phyloP scores from a whole-genome alignment of 1,284 basidiomycete genomes.

The Puccinia coronata region DNA sequence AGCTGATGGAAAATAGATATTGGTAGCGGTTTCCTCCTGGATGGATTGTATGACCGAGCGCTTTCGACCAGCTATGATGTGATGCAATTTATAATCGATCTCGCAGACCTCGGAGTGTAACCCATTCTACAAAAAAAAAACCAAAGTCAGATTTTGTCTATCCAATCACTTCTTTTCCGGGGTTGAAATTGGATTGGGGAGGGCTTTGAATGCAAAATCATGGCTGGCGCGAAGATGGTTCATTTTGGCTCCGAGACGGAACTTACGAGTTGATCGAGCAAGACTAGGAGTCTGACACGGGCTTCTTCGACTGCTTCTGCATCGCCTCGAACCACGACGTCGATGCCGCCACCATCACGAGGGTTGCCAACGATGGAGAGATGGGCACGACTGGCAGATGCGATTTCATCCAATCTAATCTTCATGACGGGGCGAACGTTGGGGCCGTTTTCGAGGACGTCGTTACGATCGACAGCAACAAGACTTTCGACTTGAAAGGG shows the following conservation, averaged over 20 bases:
- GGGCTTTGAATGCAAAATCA: too few relatives aligned
- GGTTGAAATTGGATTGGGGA: too few relatives aligned
- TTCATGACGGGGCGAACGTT: conserved; percentile 82
- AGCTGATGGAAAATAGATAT: conserved; percentile 90
- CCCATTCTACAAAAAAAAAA: conserved; percentile 66
- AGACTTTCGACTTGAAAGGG: conserved; percentile 77
- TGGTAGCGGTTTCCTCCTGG: conserved; percentile 95
- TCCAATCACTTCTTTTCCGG: neutral
- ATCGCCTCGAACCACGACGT: conserved; percentile 80
- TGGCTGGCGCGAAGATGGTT: neutral
- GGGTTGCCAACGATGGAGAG: conserved; percentile 69
- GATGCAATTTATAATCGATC: conserved; percentile 91
- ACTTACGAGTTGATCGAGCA: conserved; percentile 88
- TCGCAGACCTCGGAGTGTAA: conserved; percentile 86
- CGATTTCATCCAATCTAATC: conserved; percentile 85
- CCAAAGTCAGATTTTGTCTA: neutral
- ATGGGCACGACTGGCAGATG: conserved; percentile 79
- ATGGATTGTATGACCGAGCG: conserved; percentile 84
- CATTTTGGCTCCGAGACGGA: conserved; percentile 32
- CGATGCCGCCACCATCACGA: conserved; percentile 79
- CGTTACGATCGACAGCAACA: conserved; percentile 86
- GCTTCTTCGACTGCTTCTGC: conserved; percentile 89
- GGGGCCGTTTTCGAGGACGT: conserved; percentile 86
- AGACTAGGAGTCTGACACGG: conserved; percentile 82
- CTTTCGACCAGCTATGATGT: conserved; percentile 87